phyloP scores from a whole-genome alignment of 1,139 yeast species.

The Oligophagozyma castellii region DNA sequence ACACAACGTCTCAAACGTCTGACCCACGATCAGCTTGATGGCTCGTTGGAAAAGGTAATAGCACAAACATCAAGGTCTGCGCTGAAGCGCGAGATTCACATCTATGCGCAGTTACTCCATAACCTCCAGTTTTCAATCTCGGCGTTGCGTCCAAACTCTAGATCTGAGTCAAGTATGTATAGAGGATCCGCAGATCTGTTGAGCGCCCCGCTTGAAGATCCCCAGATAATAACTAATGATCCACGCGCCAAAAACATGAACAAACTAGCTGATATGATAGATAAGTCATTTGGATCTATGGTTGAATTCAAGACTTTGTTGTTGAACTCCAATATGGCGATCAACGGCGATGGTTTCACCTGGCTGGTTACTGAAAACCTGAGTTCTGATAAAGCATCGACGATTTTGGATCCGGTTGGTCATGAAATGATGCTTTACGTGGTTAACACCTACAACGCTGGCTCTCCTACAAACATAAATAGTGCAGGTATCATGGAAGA shows the following conservation, averaged over 20 bases:
- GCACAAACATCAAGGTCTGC: too few relatives aligned
- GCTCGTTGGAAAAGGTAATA: too few relatives aligned
- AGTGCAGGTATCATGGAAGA: constrained; percentile 20
- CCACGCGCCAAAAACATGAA: constrained; percentile 25
- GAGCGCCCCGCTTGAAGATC: constrained; percentile 31
- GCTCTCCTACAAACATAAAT: constrained; percentile 37
- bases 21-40: constrained; percentile 6
- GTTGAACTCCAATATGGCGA: constrained; percentile 45
- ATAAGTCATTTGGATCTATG: constrained; percentile 50
- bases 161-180: too few relatives aligned
- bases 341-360: constrained; percentile 63
- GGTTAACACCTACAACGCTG: constrained; percentile 68
- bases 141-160: too few relatives aligned
- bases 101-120: too few relatives aligned
- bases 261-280: constrained; percentile 31
- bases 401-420: constrained; percentile 7
- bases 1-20: constrained; percentile 33
- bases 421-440: constrained; percentile 37
- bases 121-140: too few relatives aligned
- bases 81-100: too few relatives aligned
- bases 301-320: constrained; percentile 52
- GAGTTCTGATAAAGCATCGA: neutral
- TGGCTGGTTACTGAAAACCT: constrained; percentile 58
- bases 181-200: constrained; percentile 27
- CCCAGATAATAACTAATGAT: constrained; percentile 24